These are phyloP conservation scores for Cryptococcus sp. DNA, from an alignment of 1,284 basidiomycete species.

Conservation along the genomic window DNA sequence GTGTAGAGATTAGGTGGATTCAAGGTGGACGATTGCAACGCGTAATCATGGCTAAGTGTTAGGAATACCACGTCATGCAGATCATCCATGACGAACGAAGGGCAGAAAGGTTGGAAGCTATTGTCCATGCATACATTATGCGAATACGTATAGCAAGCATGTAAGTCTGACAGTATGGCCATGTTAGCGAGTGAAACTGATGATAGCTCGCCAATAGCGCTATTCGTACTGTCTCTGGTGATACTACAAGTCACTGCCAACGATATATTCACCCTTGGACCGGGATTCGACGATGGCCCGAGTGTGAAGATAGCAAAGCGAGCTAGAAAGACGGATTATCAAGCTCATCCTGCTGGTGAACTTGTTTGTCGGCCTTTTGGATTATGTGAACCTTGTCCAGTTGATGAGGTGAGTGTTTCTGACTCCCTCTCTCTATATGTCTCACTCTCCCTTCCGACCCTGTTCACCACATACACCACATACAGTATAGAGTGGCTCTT, in stretches of 20 bases:
- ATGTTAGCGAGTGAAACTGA: neutral
- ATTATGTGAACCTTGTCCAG: constrained; percentile 74
- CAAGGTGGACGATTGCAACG: too few relatives aligned
- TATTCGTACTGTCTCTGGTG: constrained; percentile 21
- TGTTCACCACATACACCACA: too few relatives aligned
- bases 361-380: constrained; percentile 69
- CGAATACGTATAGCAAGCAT: too few relatives aligned
- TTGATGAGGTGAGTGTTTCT: constrained; percentile 68
- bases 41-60: too few relatives aligned
- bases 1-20: too few relatives aligned
- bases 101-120: too few relatives aligned
- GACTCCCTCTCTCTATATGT: neutral
- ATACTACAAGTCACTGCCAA: neutral
- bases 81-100: too few relatives aligned
- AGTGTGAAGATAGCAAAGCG: neutral
- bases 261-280: neutral
- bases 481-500: too few relatives aligned
- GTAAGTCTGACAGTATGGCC: neutral
- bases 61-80: too few relatives aligned
- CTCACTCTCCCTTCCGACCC: too few relatives aligned
- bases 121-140: too few relatives aligned
- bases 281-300: neutral
- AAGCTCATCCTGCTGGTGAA: constrained; percentile 30
- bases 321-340: constrained; percentile 23
- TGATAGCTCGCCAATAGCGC: constrained; percentile 10